Conservation (phyloP, 495 filamentous ascomycete species). For the Penicillium psychrofluorescens region DNA sequence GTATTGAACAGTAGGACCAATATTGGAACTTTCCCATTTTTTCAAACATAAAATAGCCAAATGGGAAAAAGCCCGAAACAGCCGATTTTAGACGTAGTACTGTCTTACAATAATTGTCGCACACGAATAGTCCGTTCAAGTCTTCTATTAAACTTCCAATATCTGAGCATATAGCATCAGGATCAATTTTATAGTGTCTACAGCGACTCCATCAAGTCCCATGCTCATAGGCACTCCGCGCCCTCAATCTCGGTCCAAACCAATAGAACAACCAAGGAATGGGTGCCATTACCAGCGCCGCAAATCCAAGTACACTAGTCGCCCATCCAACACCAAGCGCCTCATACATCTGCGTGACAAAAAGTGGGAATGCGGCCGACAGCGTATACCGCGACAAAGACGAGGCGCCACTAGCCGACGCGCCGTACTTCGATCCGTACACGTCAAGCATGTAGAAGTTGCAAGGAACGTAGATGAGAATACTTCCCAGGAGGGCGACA, state of each 20-base stretch:
- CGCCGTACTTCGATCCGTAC: conserved; percentile 48
- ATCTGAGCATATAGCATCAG: too few relatives aligned
- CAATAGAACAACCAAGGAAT: conserved; percentile 26
- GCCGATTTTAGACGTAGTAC: too few relatives aligned
- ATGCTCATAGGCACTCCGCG: background rate
- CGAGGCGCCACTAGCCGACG: conserved; percentile 55
- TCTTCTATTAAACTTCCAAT: too few relatives aligned
- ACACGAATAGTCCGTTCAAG: too few relatives aligned
- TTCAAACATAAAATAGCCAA: too few relatives aligned
- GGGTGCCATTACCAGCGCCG: conserved; percentile 30
- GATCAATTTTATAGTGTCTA: too few relatives aligned
- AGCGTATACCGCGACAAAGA: conserved; percentile 52
- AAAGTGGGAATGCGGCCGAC: conserved; percentile 59
- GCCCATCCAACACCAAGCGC: conserved; percentile 52
- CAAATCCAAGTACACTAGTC: conserved; percentile 35
- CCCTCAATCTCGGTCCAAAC: conserved; percentile 4
- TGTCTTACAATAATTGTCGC: too few relatives aligned
- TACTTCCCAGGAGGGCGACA: conserved; percentile 5
- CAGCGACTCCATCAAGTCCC: too few relatives aligned
- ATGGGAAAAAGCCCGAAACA: too few relatives aligned
- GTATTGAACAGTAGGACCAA: too few relatives aligned
- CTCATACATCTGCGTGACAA: conserved; percentile 41
- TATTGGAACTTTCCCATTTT: too few relatives aligned
- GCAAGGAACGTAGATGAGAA: conserved; percentile 11
- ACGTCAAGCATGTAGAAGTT: conserved; percentile 50